Percentiles rank a stretch among this genome's conserved stretches.
Evolutionary conservation across 345 rosid species (phyloP).

Genomic region (Ceriops tagal): DNA sequence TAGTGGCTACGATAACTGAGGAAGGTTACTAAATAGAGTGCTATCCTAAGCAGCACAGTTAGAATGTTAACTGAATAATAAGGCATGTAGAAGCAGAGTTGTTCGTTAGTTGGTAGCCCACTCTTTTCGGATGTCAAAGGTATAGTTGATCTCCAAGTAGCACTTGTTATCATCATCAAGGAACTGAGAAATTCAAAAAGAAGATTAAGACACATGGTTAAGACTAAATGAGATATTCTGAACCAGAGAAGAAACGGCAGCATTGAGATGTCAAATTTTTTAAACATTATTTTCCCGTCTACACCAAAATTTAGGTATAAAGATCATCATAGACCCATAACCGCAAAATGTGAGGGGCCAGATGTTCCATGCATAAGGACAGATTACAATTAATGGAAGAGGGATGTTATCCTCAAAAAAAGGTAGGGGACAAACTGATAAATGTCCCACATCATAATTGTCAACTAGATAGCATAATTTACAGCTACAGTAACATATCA

Average conservation of each 20-base stretch:
- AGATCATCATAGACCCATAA: slow-evolving; percentile 7
- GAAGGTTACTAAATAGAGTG: slow-evolving; percentile 13
- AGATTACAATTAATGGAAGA: neutral
- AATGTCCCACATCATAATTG: too few species aligned
- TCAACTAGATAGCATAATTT: neutral
- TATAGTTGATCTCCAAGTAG: slow-evolving; percentile 74
- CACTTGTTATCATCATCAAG: slow-evolving; percentile 71
- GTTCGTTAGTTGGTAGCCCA: slow-evolving; percentile 44
- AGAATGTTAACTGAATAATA: slow-evolving; percentile 5
- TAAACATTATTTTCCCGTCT: neutral
- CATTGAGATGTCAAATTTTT: too few species aligned
- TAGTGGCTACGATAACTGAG: neutral
- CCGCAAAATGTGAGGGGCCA: neutral
- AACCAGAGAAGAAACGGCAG: neutral
- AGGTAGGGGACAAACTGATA: neutral
- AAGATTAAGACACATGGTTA: neutral
- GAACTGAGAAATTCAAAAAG: slow-evolving; percentile 37
- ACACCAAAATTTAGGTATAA: slow-evolving; percentile 3
- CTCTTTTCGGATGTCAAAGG: slow-evolving; percentile 64
- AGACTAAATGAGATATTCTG: neutral
- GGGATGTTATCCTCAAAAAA: neutral
- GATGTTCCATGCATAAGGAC: too few species aligned
- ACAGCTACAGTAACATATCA: neutral
- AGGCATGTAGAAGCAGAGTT: neutral
- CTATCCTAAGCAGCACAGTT: slow-evolving; percentile 1